Conservation (phyloP, 1,284 basidiomycete genomes). For the Phaffia rhodozyma region DNA sequence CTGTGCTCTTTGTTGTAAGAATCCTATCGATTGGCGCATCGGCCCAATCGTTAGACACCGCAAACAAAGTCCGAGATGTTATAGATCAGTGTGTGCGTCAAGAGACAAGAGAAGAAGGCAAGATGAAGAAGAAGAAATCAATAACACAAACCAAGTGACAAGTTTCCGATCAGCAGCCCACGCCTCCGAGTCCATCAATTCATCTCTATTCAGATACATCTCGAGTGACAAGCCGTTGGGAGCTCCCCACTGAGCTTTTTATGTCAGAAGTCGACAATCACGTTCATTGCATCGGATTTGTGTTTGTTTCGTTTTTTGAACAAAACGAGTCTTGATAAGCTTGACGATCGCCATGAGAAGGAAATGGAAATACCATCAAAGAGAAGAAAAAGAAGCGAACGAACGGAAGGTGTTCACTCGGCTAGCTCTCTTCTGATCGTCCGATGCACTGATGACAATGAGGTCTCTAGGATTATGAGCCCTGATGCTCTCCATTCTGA, state of each 20-base stretch:
- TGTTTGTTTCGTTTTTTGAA: background rate
- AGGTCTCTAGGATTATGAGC: too few species aligned
- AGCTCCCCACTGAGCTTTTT: constrained; percentile 8
- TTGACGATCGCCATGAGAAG: too few species aligned
- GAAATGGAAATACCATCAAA: too few species aligned
- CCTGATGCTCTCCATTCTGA: too few species aligned
- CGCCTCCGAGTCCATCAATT: constrained; percentile 11
- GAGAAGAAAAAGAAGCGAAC: background rate
- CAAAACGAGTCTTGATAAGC: too few species aligned
- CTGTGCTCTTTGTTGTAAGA: too few species aligned
- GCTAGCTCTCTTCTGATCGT: background rate
- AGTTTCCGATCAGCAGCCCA: constrained; percentile 1
- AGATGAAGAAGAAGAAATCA: background rate
- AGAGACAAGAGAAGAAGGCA: too few species aligned
- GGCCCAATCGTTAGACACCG: too few species aligned
- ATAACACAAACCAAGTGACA: constrained; percentile 9
- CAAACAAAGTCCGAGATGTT: too few species aligned
- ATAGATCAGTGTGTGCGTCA: too few species aligned
- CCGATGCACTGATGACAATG: background rate
- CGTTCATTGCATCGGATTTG: background rate
- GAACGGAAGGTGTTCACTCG: constrained; percentile 6
- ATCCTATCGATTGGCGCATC: too few species aligned
- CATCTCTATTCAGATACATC: constrained; percentile 4
- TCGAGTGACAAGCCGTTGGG: constrained; percentile 4
- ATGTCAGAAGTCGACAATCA: background rate